phyloP scores from a whole-genome alignment of 108 stramenopile genomes.

The Nitzschia sp. region DNA sequence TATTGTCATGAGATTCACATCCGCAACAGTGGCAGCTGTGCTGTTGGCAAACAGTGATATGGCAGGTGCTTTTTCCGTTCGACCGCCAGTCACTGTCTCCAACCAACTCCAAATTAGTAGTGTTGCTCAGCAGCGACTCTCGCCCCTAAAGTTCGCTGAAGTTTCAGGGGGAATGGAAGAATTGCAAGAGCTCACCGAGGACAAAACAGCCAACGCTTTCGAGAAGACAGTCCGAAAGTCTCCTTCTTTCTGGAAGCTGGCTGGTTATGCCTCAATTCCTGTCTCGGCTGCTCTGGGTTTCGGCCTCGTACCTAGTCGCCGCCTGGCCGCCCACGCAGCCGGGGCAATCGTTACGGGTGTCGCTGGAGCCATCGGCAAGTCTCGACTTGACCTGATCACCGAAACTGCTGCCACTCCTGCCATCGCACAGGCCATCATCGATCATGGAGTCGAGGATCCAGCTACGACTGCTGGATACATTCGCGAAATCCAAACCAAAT shows the following conservation, averaged over 20 bases:
- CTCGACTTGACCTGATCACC: conserved; percentile 36
- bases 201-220: conserved; percentile 13
- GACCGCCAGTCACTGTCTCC: conserved; percentile 5
- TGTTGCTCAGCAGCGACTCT: conserved; percentile 1
- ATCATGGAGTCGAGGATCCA: conserved; percentile 46
- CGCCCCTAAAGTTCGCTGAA: conserved; percentile 40
- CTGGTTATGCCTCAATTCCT: conserved; percentile 53
- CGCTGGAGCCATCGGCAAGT: conserved; percentile 59
- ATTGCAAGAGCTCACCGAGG: conserved; percentile 46
- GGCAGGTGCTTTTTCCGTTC: conserved; percentile 22
- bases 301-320: conserved; percentile 44
- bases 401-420: conserved; percentile 54
- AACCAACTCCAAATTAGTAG: not conserved
- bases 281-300: conserved; percentile 54
- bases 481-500: conserved; percentile 31
- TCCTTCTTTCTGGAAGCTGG: conserved; percentile 46
- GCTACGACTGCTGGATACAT: conserved; percentile 26
- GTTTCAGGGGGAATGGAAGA: conserved; percentile 52
- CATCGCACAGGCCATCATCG: conserved; percentile 55
- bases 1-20: conserved; percentile 27
- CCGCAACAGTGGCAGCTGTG: conserved; percentile 28
- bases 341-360: conserved; percentile 53
- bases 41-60: conserved; percentile 11
- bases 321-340: conserved; percentile 49
- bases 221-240: conserved; percentile 46